Conservation (phyloP, 1,139 yeast genomes). For the Pichia sp. region DNA sequence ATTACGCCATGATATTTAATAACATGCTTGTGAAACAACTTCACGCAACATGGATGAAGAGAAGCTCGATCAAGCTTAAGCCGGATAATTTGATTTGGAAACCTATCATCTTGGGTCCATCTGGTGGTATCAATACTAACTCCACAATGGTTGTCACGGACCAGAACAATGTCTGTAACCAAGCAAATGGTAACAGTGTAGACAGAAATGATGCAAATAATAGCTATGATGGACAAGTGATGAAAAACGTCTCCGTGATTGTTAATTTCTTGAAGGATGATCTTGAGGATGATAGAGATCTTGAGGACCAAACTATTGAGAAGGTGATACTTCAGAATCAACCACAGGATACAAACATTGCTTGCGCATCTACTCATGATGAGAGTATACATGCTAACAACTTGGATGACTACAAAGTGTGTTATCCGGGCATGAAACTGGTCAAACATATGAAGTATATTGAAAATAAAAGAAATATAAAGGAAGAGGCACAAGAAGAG, state of each 20-base stretch:
- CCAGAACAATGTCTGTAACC: conserved; percentile 6
- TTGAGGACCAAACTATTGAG: conserved; percentile 47
- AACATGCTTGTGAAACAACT: conserved; percentile 36
- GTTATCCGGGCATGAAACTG: conserved; percentile 29
- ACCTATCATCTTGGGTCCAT: conserved; percentile 75
- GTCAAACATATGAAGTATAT: not conserved
- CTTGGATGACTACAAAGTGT: conserved; percentile 1
- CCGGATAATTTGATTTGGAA: conserved; percentile 63
- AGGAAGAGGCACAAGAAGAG: too few relatives aligned
- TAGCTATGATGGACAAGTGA: conserved; percentile 32
- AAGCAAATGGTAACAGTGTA: not conserved
- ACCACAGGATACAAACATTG: not conserved
- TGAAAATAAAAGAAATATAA: too few relatives aligned
- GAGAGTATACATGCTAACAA: conserved; percentile 8
- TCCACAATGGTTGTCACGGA: conserved; percentile 33
- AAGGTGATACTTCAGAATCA: conserved; percentile 25
- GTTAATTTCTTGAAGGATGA: conserved; percentile 15
- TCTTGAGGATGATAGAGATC: conserved; percentile 25
- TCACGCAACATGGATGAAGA: conserved; percentile 48
- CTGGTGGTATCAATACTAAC: conserved; percentile 67
- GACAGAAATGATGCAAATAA: not conserved
- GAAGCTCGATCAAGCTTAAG: conserved; percentile 46
- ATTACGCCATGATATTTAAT: conserved; percentile 52
- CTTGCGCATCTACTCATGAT: not conserved
- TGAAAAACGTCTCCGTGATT: conserved; percentile 31